Conservation (phyloP, 2,329 filamentous ascomycete genomes). For the Fusarium guadeloupense region DNA sequence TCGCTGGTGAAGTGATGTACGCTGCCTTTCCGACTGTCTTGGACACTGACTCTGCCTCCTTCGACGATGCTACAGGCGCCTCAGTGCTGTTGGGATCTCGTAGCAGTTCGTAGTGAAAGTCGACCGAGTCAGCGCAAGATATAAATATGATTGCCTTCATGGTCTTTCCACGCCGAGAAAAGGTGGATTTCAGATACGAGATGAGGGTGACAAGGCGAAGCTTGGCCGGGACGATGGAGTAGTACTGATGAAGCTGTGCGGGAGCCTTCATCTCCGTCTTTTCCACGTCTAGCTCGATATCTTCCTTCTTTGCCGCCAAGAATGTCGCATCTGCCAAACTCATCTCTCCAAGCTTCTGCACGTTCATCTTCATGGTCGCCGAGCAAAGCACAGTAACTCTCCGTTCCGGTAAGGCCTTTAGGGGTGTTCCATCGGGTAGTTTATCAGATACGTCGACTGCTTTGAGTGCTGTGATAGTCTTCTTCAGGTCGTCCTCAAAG, state of each 20-base stretch:
- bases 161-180: constrained; percentile 86
- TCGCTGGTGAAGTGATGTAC: constrained; percentile 78
- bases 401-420: constrained; percentile 75
- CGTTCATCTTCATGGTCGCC: constrained; percentile 97
- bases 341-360: constrained; percentile 92
- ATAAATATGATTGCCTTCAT: constrained; percentile 99
- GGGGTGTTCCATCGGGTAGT: constrained; percentile 65
- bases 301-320: constrained; percentile 73
- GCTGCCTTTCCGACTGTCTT: constrained; percentile 75
- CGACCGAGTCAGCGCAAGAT: constrained; percentile 94
- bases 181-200: constrained; percentile 84
- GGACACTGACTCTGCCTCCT: constrained; percentile 52
- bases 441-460: constrained; percentile 67
- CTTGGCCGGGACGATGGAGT: constrained; percentile 87
- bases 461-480: constrained; percentile 83
- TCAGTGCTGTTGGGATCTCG: constrained; percentile 53
- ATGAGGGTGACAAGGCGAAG: constrained; percentile 88
- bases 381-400: constrained; percentile 92
- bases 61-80: constrained; percentile 41
- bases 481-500: constrained; percentile 92
- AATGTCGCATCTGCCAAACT: constrained; percentile 93
- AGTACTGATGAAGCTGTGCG: constrained; percentile 92
- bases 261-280: constrained; percentile 78
- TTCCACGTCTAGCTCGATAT: constrained; percentile 56
- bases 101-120: constrained; percentile 93